These are phyloP conservation scores for Penicillium diatomitis DNA, from an alignment of 495 filamentous ascomycete species.

Conservation along the genomic window DNA sequence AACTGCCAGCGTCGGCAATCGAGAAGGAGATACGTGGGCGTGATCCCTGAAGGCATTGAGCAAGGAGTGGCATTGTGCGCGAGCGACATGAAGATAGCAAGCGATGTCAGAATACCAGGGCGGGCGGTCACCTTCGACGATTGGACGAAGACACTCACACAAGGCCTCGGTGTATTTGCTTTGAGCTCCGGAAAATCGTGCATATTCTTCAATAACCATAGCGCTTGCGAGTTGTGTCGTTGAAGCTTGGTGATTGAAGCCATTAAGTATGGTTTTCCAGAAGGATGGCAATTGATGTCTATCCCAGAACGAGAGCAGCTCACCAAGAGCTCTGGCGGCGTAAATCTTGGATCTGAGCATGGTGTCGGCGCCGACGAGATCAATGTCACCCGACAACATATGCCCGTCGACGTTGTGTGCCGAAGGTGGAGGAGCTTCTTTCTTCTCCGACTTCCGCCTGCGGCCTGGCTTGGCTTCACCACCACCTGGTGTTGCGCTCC, in stretches of 20 bases:
- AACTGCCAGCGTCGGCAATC: constrained; percentile 71
- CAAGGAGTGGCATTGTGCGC: constrained; percentile 82
- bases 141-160: constrained; percentile 51
- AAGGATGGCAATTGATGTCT: constrained; percentile 31
- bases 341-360: constrained; percentile 82
- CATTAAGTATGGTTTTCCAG: constrained; percentile 46
- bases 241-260: constrained; percentile 60
- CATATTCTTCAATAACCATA: constrained; percentile 85
- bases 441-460: constrained; percentile 73
- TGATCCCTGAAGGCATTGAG: constrained; percentile 83
- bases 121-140: constrained; percentile 75
- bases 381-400: constrained; percentile 95
- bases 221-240: constrained; percentile 77
- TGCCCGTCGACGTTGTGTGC: constrained; percentile 93
- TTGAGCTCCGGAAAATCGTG: constrained; percentile 30
- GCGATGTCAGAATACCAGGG: constrained; percentile 78
- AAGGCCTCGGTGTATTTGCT: constrained; percentile 46
- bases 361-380: constrained; percentile 81
- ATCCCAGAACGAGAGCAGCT: constrained; percentile 37
- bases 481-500: constrained; percentile 6
- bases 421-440: constrained; percentile 56
- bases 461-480: constrained; percentile 47
- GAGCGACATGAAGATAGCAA: constrained; percentile 76
- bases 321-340: constrained; percentile 73
- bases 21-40: constrained; percentile 61